Conservation (phyloP, 2,329 filamentous ascomycete species). For the Verticillium albo-atrum region DNA sequence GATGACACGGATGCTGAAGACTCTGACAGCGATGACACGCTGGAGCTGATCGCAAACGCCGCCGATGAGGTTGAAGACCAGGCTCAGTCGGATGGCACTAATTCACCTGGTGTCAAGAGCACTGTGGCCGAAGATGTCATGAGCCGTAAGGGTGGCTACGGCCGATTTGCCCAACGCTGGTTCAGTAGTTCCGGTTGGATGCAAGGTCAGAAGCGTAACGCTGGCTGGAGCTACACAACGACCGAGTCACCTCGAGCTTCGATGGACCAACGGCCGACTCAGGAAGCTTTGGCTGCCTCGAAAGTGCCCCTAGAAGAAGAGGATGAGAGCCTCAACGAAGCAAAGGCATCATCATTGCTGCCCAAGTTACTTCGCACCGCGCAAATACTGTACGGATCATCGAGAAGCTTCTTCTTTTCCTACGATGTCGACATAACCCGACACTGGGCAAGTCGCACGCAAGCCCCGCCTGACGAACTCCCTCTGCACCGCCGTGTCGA, state of each 20-base stretch:
- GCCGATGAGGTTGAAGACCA: slow-evolving; percentile 42
- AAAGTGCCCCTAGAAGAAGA: slow-evolving; percentile 37
- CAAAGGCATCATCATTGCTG: slow-evolving; percentile 51
- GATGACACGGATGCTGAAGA: slow-evolving; percentile 36
- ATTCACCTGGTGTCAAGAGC: slow-evolving; percentile 33
- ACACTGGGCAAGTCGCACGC: slow-evolving; percentile 42
- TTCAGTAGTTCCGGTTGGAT: slow-evolving; percentile 83
- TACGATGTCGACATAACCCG: slow-evolving; percentile 92
- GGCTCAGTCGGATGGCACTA: slow-evolving; percentile 21
- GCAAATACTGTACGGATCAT: slow-evolving; percentile 77
- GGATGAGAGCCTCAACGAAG: slow-evolving; percentile 13
- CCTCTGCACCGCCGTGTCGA: slow-evolving; percentile 73
- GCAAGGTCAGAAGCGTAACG: slow-evolving; percentile 61
- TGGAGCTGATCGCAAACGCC: slow-evolving; percentile 24
- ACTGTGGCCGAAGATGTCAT: slow-evolving; percentile 89
- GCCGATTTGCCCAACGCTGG: slow-evolving; percentile 86
- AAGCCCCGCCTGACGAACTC: slow-evolving; percentile 37
- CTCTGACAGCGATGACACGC: slow-evolving; percentile 44
- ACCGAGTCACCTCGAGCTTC: slow-evolving; percentile 7
- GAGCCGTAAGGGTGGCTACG: slow-evolving; percentile 75
- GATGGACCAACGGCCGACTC: slow-evolving; percentile 6
- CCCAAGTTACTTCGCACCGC: slow-evolving; percentile 83
- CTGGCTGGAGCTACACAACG: slow-evolving; percentile 57
- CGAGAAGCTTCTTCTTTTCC: slow-evolving; percentile 87
- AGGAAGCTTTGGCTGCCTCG: slow-evolving; percentile 9